Evolutionary conservation across 768 basidiomycete genomes (phyloP).

Genomic region (Astraeus odoratus): DNA sequence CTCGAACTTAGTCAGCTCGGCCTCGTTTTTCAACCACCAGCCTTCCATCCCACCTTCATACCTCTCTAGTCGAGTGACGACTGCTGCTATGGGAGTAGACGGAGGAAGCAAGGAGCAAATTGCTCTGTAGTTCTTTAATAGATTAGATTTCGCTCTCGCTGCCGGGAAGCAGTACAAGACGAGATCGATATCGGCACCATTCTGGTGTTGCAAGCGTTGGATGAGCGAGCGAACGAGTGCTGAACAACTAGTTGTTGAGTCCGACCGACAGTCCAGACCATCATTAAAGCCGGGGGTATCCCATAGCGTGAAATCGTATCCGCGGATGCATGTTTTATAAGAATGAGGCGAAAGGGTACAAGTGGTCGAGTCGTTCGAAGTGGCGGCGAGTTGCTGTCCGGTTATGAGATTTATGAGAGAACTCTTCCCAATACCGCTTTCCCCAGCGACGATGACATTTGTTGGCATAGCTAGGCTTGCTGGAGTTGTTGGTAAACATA

Average conservation of each 20-base stretch:
- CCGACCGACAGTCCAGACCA: too few species aligned
- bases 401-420: conserved; percentile 19
- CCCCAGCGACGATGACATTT: conserved; percentile 20
- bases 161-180: conserved; percentile 17
- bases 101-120: conserved; percentile 6
- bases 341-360: conserved; percentile 9
- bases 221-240: conserved; percentile 6
- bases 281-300: conserved; percentile 14
- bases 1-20: conserved; percentile 5
- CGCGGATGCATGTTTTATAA: conserved; percentile 10
- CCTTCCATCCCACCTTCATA: conserved; percentile 16
- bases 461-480: too few species aligned
- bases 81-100: conserved; percentile 11
- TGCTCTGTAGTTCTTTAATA: conserved; percentile 12
- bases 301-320: conserved; percentile 9
- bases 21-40: conserved; percentile 15
- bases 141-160: conserved; percentile 13
- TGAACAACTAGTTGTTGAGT: conserved; percentile 2
- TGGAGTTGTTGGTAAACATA: too few species aligned
- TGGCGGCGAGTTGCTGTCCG: conserved; percentile 6
- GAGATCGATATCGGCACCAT: conserved; percentile 16
- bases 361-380: conserved; percentile 15
- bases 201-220: conserved; percentile 1
- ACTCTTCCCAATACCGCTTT: conserved; percentile 20
- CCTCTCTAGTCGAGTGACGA: conserved; percentile 17